A percentile compares a stretch with the other conserved stretches of the same genome.
Evolutionary conservation across 148 eudicot species (phyloP).

Genomic region (Agrostemma githago): DNA sequence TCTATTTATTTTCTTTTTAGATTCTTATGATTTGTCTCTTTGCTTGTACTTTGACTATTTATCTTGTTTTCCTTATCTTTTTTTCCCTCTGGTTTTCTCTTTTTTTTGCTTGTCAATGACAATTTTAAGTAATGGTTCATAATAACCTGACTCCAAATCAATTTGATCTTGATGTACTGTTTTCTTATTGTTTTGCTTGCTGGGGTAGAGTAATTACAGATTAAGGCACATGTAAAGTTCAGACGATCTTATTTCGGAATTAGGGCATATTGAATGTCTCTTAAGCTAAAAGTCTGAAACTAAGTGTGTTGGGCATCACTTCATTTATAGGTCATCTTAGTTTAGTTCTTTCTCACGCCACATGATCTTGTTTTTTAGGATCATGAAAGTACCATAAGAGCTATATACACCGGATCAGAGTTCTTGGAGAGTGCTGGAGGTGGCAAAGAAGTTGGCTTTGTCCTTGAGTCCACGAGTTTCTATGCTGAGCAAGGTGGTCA

Average conservation of each 20-base stretch:
- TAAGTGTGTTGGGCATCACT: background rate
- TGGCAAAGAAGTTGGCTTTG: constrained; percentile 69
- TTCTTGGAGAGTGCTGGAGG: constrained; percentile 57
- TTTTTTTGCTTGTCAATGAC: background rate
- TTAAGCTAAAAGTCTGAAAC: background rate
- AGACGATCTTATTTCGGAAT: background rate
- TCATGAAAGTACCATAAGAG: constrained; percentile 71
- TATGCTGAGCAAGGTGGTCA: constrained; percentile 99
- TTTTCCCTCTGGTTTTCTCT: no score
- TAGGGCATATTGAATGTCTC: background rate
- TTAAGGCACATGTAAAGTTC: background rate
- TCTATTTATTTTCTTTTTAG: no score
- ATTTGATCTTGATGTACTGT: background rate
- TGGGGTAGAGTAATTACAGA: background rate
- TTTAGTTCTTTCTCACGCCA: background rate
- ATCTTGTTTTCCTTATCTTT: no score
- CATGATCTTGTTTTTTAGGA: constrained; percentile 47
- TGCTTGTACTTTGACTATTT: no score
- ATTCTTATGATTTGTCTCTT: no score
- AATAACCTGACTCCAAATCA: background rate
- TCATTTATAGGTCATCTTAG: background rate
- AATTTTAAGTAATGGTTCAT: background rate
- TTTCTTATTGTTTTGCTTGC: no score
- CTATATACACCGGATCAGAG: constrained; percentile 75
- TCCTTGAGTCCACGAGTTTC: constrained; percentile 82